Percentiles rank a stretch among this genome's conserved stretches.
Evolutionary conservation across 176 grass and related monocot genomes (phyloP).

Genomic region (Triticum dicoccoides): DNA sequence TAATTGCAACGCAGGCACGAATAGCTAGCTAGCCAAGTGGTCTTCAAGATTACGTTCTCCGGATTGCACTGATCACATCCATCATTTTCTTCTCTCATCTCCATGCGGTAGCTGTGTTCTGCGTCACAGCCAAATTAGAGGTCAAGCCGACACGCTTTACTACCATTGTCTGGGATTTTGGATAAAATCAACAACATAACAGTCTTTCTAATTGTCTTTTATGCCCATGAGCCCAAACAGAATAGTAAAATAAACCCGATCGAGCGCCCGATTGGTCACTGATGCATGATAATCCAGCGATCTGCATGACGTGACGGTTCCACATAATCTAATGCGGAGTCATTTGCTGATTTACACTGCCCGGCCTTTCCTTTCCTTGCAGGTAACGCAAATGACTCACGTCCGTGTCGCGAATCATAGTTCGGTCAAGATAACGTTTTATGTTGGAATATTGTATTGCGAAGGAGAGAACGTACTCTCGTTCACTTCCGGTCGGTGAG

Average conservation of each 20-base stretch:
- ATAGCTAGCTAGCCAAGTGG: not conserved
- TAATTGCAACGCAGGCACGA: not conserved
- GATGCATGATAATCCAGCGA: constrained; percentile 1
- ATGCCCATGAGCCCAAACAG: not conserved
- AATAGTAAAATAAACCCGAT: not conserved
- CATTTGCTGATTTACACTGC: not conserved
- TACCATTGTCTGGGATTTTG: constrained; percentile 11
- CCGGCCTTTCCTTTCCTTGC: constrained; percentile 5
- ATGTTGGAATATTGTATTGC: constrained; percentile 4
- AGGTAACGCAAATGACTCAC: constrained; percentile 7
- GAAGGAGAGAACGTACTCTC: not conserved
- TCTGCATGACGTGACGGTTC: constrained; percentile 33
- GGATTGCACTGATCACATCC: not conserved
- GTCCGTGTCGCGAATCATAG: not conserved
- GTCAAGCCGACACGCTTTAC: constrained; percentile 38
- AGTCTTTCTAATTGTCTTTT: not conserved
- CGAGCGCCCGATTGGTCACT: not conserved
- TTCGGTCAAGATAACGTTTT: not conserved
- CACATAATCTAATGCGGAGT: not conserved
- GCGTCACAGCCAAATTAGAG: constrained; percentile 11
- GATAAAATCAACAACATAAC: not conserved
- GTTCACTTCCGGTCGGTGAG: not conserved
- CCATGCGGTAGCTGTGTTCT: not conserved
- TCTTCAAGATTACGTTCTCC: not conserved
- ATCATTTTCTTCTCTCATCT: not conserved